Evolutionary conservation across 1,139 yeast species (phyloP), one percentile per base, ranked within the genome.

Genomic region (Taphrina deformans): DNA sequence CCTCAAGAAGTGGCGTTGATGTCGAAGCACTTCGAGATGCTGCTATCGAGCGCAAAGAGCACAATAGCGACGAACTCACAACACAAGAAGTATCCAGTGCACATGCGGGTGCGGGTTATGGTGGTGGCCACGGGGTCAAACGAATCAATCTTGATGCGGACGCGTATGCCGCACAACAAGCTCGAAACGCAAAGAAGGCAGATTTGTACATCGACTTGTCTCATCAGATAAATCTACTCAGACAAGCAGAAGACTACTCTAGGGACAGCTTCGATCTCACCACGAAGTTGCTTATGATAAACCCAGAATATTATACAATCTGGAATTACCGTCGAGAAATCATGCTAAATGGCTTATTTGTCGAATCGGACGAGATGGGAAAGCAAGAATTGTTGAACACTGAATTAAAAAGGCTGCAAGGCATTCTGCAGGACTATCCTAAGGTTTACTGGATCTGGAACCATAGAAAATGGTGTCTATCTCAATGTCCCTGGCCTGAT

Each of bases 381-480:
- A 62, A 62, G 50, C 78, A 76, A 67, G 73, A 74, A 9, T 73
- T 82, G 27, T 79, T 92, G 69, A 79, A 79, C 6, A 75, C 78
- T 2, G 99, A 93, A 70, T 78, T 93, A 61, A 72, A 77, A 41
- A 84, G 89, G 72, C 80, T 86, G 0, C 79, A 87, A 78, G 75
- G 76, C 0, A 82, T 85, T 69, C 77, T 93, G 71, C 83, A 83
- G 67, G 76, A 80, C 66, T 86, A 77, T 70, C 99, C 99, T 1
- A 93, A 93, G 74, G 89, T 92, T 44, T 93, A 93, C 74, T 92
- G 98, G 97, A 86, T 93, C 21, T 93, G 98, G 97, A 88, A 87
- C 72, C 98, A 93, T 74, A 80, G 99, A 35, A 77, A 83, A 23
- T 93, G 99, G 99, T 83, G 89, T 62, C 76, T 93, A 48, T 79